A percentile compares a stretch with the other conserved stretches of the same genome.
These are phyloP conservation scores for Jatropha curcas DNA, from an alignment of 345 rosid species.

Conservation along the genomic window DNA sequence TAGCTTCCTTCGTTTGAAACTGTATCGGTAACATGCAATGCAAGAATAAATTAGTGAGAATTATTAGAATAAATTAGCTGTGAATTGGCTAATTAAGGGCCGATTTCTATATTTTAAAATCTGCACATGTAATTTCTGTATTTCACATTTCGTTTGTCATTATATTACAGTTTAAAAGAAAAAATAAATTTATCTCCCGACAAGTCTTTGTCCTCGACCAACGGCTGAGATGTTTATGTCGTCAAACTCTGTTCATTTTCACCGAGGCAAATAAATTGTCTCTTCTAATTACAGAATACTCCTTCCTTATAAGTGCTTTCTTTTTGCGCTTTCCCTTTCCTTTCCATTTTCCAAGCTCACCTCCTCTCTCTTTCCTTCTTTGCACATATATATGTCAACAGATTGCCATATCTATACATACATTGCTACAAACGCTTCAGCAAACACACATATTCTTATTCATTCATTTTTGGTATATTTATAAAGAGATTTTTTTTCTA, in stretches of 20 bases:
- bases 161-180: background rate
- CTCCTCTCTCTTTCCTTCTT: background rate
- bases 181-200: background rate
- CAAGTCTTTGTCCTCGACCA: background rate
- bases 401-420: too few relatives aligned
- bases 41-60: too few relatives aligned
- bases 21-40: too few relatives aligned
- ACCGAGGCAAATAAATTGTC: background rate
- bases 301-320: background rate
- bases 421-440: background rate
- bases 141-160: background rate
- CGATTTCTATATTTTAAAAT: too few relatives aligned
- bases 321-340: background rate
- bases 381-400: background rate
- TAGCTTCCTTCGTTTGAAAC: too few relatives aligned
- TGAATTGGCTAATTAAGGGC: too few relatives aligned
- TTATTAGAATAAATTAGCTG: too few relatives aligned
- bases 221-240: conserved; percentile 17
- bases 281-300: too few relatives aligned
- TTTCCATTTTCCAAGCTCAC: background rate
- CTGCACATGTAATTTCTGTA: too few relatives aligned
- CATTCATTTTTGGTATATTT: background rate
- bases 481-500: too few relatives aligned
- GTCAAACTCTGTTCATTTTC: background rate
- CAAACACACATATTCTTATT: background rate